A percentile compares a stretch with the other conserved stretches of the same genome.
These are phyloP conservation scores for Talaromyces thailandensis DNA, from an alignment of 495 filamentous ascomycete species.

Conservation along the genomic window DNA sequence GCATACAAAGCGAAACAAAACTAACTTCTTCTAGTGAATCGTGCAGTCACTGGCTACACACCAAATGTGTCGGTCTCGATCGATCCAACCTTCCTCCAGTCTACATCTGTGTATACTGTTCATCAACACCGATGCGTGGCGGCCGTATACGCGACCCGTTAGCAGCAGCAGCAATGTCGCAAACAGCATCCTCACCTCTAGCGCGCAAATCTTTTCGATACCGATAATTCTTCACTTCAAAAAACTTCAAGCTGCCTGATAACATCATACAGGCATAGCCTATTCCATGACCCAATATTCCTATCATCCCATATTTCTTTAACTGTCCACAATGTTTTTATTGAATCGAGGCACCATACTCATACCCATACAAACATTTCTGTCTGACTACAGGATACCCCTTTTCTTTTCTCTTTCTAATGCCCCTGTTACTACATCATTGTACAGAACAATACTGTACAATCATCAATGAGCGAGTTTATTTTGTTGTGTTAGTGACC, in stretches of 20 bases:
- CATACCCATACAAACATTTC: background rate
- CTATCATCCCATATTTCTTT: background rate
- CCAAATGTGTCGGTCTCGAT: constrained; percentile 65
- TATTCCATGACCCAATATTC: background rate
- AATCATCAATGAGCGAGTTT: background rate
- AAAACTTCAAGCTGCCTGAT: background rate
- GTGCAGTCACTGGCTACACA: constrained; percentile 80
- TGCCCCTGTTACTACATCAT: background rate
- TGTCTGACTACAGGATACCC: constrained; percentile 7
- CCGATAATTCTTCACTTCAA: too few relatives aligned
- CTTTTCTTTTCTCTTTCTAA: background rate
- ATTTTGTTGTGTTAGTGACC: background rate
- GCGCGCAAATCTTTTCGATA: constrained; percentile 57
- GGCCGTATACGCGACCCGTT: constrained; percentile 52
- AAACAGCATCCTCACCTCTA: constrained; percentile 47
- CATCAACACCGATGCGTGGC: constrained; percentile 61
- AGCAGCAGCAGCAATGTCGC: constrained; percentile 20
- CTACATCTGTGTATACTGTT: constrained; percentile 75
- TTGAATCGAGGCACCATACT: background rate
- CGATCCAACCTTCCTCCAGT: constrained; percentile 56
- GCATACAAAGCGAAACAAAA: background rate
- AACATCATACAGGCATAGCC: background rate
- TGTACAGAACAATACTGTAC: background rate
- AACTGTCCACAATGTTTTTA: background rate
- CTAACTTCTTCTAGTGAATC: constrained; percentile 51